phyloP scores from a whole-genome alignment of 2,329 filamentous ascomycete genomes.

The Fusarium sp. region DNA sequence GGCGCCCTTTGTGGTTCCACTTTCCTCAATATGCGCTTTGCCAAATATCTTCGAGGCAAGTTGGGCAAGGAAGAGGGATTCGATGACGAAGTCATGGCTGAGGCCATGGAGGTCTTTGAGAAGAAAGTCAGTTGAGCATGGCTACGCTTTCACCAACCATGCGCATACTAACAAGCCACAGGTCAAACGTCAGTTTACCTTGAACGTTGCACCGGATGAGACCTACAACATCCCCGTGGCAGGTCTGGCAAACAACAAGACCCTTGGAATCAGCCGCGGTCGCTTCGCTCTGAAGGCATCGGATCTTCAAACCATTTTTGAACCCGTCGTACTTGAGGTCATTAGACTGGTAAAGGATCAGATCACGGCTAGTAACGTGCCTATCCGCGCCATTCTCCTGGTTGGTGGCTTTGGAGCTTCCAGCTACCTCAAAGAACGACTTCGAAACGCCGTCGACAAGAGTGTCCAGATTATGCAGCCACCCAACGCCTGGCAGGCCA shows the following conservation, averaged over 20 bases:
- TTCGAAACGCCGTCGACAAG: slow-evolving; percentile 55
- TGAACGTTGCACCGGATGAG: slow-evolving; percentile 52
- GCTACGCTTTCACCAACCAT: too few relatives aligned
- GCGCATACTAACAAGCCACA: too few relatives aligned
- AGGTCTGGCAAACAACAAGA: slow-evolving; percentile 58
- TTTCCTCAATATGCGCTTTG: slow-evolving; percentile 62
- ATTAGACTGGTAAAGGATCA: slow-evolving; percentile 62
- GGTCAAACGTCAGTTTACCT: slow-evolving; percentile 56
- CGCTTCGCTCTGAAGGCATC: slow-evolving; percentile 56
- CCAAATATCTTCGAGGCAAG: slow-evolving; percentile 58
- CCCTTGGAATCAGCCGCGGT: slow-evolving; percentile 57
- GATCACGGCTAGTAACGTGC: slow-evolving; percentile 56
- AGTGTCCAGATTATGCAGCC: slow-evolving; percentile 62
- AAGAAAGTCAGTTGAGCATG: slow-evolving; percentile 45
- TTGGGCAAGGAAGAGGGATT: slow-evolving; percentile 59
- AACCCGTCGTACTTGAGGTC: slow-evolving; percentile 61
- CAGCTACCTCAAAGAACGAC: slow-evolving; percentile 60
- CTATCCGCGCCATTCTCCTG: slow-evolving; percentile 60
- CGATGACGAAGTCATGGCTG: slow-evolving; percentile 57
- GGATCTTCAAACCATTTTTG: slow-evolving; percentile 61
- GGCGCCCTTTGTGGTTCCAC: slow-evolving; percentile 64
- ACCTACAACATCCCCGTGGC: slow-evolving; percentile 58
- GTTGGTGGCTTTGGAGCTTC: slow-evolving; percentile 65
- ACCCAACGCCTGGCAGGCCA: slow-evolving; percentile 63
- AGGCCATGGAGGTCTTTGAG: slow-evolving; percentile 61